Base-by-base conservation (phyloP, 768 basidiomycete species). In the Calocera viscosa region DNA sequence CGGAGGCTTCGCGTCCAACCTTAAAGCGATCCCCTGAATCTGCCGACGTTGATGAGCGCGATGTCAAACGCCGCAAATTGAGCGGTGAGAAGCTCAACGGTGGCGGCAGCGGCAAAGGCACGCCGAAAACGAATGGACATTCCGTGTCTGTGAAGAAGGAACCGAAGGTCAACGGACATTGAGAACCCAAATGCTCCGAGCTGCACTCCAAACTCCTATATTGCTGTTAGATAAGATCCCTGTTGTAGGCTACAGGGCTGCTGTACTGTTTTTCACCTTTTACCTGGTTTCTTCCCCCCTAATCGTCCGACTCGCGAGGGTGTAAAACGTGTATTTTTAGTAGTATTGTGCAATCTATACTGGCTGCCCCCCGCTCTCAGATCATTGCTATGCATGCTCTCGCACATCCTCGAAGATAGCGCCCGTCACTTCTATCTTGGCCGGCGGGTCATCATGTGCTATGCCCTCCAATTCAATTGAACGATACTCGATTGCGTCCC, bases 191-290 rank as follows among this genome's bases (percentile, higher is more conserved):
- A 24, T 19, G 30, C 53, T 60, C 53, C 30, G 53, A 60, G 53
- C 53, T 60, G 53, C 24, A 26, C 53, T 60, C 53, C 53, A 11
- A 60, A 60, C 53, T 60, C 53, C 30, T 28, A 16, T 2, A 5
- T 19, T 28, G 24, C 16, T 60, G 53, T 60, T 60, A 60, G 26
- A 60, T 60, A 19, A 32, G 19, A 60, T 60, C 53, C 53, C 53
- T 60, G 53, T 60, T 60, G 53, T 60, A 60, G 26, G 53, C 30
- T 32, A 26, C 53, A 60, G 53, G 53, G 53, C 53, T n/a, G n/a
- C n/a, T 60, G 53, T 60, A 60, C 19, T 60, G 53, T 60, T 30
- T 60, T 60, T 60, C 53, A 47, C 19, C 16, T 47, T n/a, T 60
- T 60, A 28, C 22, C 53, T 26, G 26, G 24, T 60, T 60, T 60